Evolutionary conservation across 768 basidiomycete genomes (phyloP).

Genomic region (Serendipita indica): DNA sequence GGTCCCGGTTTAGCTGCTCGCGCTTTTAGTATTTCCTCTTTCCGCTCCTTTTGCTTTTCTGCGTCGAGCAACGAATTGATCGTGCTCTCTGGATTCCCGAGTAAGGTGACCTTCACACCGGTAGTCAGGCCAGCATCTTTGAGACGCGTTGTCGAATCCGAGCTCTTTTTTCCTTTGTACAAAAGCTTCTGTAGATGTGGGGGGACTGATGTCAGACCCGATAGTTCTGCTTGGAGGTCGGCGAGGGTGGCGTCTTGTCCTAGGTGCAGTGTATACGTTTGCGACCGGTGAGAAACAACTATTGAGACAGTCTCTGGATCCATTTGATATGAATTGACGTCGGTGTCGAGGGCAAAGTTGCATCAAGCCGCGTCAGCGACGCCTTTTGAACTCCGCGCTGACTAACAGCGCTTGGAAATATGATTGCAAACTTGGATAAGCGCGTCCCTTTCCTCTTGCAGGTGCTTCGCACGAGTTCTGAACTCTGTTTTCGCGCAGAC

Average conservation of each 20-base stretch:
- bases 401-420: neutral
- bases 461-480: neutral
- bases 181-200: conserved; percentile 54
- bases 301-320: neutral
- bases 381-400: neutral
- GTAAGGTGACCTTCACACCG: conserved; percentile 52
- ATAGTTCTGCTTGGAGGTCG: conserved; percentile 35
- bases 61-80: conserved; percentile 37
- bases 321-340: neutral
- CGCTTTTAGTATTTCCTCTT: conserved; percentile 44
- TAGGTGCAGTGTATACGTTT: conserved; percentile 31
- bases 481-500: conserved; percentile 41
- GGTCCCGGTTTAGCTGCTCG: conserved; percentile 40
- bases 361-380: neutral
- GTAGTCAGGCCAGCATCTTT: conserved; percentile 42
- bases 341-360: neutral
- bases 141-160: conserved; percentile 22
- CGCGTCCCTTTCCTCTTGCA: neutral
- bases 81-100: conserved; percentile 50
- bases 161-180: conserved; percentile 47
- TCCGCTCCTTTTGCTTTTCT: conserved; percentile 42
- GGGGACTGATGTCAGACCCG: conserved; percentile 53
- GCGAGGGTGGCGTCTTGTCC: conserved; percentile 37
- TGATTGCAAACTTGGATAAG: conserved; percentile 7
- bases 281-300: conserved; percentile 12